phyloP scores from a whole-genome alignment of 2,329 filamentous ascomycete species.

The Periconia macrospinosa region DNA sequence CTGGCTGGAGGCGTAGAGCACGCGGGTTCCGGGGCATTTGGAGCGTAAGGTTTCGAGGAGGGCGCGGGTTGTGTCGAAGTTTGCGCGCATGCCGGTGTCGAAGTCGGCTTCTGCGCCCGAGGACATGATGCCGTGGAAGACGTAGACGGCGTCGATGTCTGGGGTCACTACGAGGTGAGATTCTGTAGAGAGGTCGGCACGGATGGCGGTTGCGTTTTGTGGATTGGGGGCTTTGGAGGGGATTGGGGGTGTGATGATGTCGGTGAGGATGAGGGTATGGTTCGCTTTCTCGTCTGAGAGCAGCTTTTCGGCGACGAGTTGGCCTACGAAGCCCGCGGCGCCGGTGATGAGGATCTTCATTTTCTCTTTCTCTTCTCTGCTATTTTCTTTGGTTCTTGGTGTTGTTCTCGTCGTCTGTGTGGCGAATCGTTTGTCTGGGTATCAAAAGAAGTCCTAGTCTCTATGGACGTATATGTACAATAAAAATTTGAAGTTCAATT shows the following conservation, averaged over 20 bases:
- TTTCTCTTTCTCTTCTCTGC: background rate
- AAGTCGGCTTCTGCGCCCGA: constrained; percentile 62
- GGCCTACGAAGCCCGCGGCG: constrained; percentile 63
- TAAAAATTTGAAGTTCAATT: no score
- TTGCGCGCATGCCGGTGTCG: constrained; percentile 59
- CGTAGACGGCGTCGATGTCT: constrained; percentile 41
- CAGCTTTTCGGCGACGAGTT: constrained; percentile 57
- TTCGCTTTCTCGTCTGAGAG: constrained; percentile 47
- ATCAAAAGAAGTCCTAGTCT: no score
- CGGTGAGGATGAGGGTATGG: constrained; percentile 56
- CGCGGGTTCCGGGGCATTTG: constrained; percentile 54
- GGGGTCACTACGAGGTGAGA: constrained; percentile 10
- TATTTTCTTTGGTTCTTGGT: background rate
- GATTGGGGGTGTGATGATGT: constrained; percentile 56
- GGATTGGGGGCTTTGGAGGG: constrained; percentile 43
- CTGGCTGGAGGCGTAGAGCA: constrained; percentile 62
- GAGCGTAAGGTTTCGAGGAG: constrained; percentile 55
- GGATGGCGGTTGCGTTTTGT: constrained; percentile 49
- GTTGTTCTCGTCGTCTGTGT: no score
- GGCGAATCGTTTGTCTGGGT: no score
- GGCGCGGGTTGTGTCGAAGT: constrained; percentile 58
- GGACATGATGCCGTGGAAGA: constrained; percentile 69
- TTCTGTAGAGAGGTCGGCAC: constrained; percentile 52
- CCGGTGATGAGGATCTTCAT: constrained; percentile 61
- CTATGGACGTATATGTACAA: no score